Evolutionary conservation across 1,139 yeast species (phyloP), one percentile per base, ranked within the genome.

Genomic region (Yamadazyma diddensiae): DNA sequence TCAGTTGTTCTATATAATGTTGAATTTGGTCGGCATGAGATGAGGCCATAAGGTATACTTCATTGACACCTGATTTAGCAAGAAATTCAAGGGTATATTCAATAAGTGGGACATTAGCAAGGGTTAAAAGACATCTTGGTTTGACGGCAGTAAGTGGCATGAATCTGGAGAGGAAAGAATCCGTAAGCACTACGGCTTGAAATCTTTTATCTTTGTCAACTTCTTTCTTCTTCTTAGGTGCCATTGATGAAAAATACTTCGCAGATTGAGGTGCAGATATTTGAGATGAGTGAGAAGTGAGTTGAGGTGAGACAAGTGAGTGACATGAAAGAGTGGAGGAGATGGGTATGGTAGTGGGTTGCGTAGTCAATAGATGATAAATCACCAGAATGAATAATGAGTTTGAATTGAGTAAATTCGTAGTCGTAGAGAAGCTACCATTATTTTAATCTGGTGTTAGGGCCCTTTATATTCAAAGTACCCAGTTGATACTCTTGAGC

Each of bases 51-150:
- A 92, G 65, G 53, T 77, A 87, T 3, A 94, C 97, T 52, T 92
- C 97, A 43, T 79, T 77, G 23, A 88, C 96, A 9, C 88, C 88
- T 2, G 95, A 87, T 45, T 81, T 83, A 11, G 97, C 97, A 32
- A 92, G 68, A 52, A 92, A 92, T 58, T 92, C 98, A 34, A 92
- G 65, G 1, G 99, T 94, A 54, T 94, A 92, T 55, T 92, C 98
- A 43, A 92, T 79, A 50, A 92, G 70, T 3, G 99, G 98, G 8
- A 86, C 87, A 52, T 88, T 90, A 24, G 95, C 97, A 39, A 92
- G 65, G 2, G 97, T 97, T 42, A 92, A 65, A 29, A 92, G 67
- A 60, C 98, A 92, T 54, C 97, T 71, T 24, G 99, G 98, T 41
- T 69, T 77, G 21, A 78, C 79, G 5, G 86, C 71, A 0, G 97